phyloP scores from a whole-genome alignment of 2,329 filamentous ascomycete species.

The Exophiala aquamarina region DNA sequence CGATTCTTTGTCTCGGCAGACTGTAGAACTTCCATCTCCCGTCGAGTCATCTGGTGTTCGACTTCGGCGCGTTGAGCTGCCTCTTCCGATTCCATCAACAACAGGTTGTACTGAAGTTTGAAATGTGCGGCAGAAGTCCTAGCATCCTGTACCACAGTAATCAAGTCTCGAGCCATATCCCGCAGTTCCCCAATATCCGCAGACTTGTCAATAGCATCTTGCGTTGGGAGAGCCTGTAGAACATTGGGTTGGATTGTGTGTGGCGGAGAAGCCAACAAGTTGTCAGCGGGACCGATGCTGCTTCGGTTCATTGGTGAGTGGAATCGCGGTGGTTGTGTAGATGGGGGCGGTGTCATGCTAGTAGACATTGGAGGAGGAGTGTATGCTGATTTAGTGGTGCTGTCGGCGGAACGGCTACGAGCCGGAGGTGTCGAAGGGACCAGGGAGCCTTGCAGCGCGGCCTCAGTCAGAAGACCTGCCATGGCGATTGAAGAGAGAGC shows the following conservation, averaged over 20 bases:
- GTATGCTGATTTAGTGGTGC: constrained; percentile 22
- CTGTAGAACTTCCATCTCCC: constrained; percentile 82
- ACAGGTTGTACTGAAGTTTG: constrained; percentile 83
- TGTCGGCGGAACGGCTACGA: constrained; percentile 23
- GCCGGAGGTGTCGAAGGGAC: constrained; percentile 24
- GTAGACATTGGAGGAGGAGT: constrained; percentile 24
- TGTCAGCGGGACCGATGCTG: constrained; percentile 8
- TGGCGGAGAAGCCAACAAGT: constrained; percentile 45
- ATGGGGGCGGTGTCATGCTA: constrained; percentile 27
- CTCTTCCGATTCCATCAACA: constrained; percentile 80
- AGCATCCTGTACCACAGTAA: constrained; percentile 58
- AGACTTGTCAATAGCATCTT: constrained; percentile 54
- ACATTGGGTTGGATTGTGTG: constrained; percentile 44
- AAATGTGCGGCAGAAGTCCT: constrained; percentile 87
- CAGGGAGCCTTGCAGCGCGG: constrained; percentile 1
- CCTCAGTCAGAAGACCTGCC: constrained; percentile 10
- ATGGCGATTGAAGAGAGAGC: constrained; percentile 2
- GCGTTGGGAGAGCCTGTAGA: constrained; percentile 46
- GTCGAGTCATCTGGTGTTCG: constrained; percentile 86
- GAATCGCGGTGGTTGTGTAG: constrained; percentile 24
- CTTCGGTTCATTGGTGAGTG: constrained; percentile 20
- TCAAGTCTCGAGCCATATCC: constrained; percentile 54
- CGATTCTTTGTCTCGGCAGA: constrained; percentile 62
- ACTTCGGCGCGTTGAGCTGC: constrained; percentile 83
- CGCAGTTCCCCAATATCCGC: constrained; percentile 51